phyloP scores from a whole-genome alignment of 345 rosid genomes.

The Salix koriyanagi region DNA sequence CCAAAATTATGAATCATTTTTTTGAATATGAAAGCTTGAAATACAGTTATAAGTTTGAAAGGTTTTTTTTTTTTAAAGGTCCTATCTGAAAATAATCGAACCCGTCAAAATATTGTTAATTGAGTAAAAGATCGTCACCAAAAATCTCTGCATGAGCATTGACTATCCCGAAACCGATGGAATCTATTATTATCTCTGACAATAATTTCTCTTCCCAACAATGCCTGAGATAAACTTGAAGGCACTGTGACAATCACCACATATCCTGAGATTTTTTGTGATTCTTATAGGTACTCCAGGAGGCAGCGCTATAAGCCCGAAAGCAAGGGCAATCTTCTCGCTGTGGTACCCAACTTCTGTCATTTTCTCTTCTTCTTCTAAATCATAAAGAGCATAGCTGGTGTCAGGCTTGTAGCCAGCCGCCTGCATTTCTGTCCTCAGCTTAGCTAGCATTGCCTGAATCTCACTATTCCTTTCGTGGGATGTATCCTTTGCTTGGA shows the following conservation, averaged over 20 bases:
- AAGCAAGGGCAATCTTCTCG: slow-evolving; percentile 84
- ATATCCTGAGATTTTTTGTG: slow-evolving; percentile 78
- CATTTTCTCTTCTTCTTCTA: slow-evolving; percentile 84
- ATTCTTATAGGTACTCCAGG: slow-evolving; percentile 64
- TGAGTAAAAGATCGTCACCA: slow-evolving; percentile 37
- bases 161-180: slow-evolving; percentile 54
- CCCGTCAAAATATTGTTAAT: background rate
- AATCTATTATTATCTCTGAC: slow-evolving; percentile 78
- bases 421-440: slow-evolving; percentile 53
- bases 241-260: slow-evolving; percentile 79
- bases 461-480: slow-evolving; percentile 61
- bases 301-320: slow-evolving; percentile 60
- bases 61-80: background rate
- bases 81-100: background rate
- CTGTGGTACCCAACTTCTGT: slow-evolving; percentile 71
- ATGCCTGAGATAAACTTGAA: slow-evolving; percentile 64
- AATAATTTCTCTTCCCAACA: slow-evolving; percentile 55
- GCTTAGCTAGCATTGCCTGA: slow-evolving; percentile 46
- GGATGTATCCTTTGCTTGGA: slow-evolving; percentile 79
- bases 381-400: slow-evolving; percentile 56
- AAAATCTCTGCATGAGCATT: slow-evolving; percentile 67
- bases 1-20: background rate
- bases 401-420: slow-evolving; percentile 62
- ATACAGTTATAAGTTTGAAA: background rate
- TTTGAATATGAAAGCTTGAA: too few relatives aligned